Evolutionary conservation across 1,139 yeast genomes (phyloP).

Genomic region (Taphrina confusa): DNA sequence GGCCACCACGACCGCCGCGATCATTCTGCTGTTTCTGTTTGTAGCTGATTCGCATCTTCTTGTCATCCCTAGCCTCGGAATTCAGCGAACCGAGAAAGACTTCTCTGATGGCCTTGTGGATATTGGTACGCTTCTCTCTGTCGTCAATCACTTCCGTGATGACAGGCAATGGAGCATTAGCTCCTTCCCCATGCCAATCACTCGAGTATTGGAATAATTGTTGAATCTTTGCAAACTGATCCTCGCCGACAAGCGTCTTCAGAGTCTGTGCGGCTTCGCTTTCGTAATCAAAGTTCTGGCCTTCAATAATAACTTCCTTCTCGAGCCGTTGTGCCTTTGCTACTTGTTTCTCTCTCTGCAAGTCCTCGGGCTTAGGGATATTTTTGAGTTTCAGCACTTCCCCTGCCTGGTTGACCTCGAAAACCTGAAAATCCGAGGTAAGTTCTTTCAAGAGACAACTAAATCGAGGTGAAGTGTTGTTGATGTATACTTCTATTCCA

Average conservation of each 20-base stretch:
- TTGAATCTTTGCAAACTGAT: slow-evolving; percentile 57
- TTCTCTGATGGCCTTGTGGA: slow-evolving; percentile 74
- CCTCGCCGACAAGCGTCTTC: slow-evolving; percentile 55
- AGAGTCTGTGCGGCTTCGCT: slow-evolving; percentile 46
- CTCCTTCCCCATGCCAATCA: slow-evolving; percentile 56
- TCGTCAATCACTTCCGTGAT: slow-evolving; percentile 49
- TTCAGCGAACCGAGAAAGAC: slow-evolving; percentile 77
- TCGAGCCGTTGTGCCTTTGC: slow-evolving; percentile 49
- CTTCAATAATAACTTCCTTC: slow-evolving; percentile 42
- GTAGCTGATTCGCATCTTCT: slow-evolving; percentile 45
- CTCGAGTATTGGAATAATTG: slow-evolving; percentile 58
- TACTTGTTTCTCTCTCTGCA: slow-evolving; percentile 50
- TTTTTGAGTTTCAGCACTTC: slow-evolving; percentile 50
- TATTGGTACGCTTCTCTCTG: slow-evolving; percentile 68
- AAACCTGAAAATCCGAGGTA: slow-evolving; percentile 74
- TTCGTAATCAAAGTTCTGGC: slow-evolving; percentile 36
- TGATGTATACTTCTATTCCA: slow-evolving; percentile 83
- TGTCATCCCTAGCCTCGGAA: slow-evolving; percentile 69
- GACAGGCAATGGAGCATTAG: slow-evolving; percentile 22
- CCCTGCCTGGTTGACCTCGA: slow-evolving; percentile 24
- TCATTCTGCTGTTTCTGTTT: slow-evolving; percentile 46
- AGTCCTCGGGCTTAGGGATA: slow-evolving; percentile 53
- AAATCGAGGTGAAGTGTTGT: slow-evolving; percentile 54
- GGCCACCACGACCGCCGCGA: slow-evolving; percentile 49
- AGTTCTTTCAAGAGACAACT: slow-evolving; percentile 58